Base-by-base conservation (phyloP, 192 early-diverging fungal genomes). In the Geranomyces variabilis region DNA sequence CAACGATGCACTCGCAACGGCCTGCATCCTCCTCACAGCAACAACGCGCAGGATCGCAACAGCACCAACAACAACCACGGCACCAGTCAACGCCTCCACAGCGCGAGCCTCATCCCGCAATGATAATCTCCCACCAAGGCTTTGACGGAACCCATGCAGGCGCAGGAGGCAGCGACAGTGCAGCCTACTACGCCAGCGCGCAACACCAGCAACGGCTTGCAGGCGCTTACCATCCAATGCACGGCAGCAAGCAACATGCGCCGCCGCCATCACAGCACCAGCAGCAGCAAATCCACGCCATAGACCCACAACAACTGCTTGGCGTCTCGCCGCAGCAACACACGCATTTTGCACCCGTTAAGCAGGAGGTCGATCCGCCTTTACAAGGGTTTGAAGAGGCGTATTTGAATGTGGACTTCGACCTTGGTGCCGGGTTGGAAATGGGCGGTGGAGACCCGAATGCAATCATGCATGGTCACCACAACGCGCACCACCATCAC, bases 351-450 rank as follows among this genome's bases (percentile, higher is more conserved):
- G 13, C 28, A 43, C 73, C 74, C 55, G 73, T 81, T 21, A 77
- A 76, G 49, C 77, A 76, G 74, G 77, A 79, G 9, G 77, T 82
- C 45, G 71, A 13, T 6, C 46, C 28, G 79, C 63, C 63, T 73
- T 28, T 70, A 58, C n/a, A 64, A 8, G 34, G 34, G 6, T n/a
- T 64, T 17, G 41, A 41, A 10, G 63, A 64, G 1, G 41, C 63
- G 28, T 64, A 64, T 21, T 29, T 64, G n/a, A 64, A 64, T 36
- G 21, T 64, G 34, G 63, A 64, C 21, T 64, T 43, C 44, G 63
- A 64, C 41, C 9, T 64, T 4, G 63, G 63, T 3, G 43, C 33
- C 4, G 63, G 63, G 14, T 13, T 64, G 41, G 63, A 64, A 33
- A 60, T 60, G 22, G 58, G 58, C 22, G 36, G n/a, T n/a, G n/a